Evolutionary conservation across 139 green algal genomes (phyloP).

Genomic region (Micractinium sp.): DNA sequence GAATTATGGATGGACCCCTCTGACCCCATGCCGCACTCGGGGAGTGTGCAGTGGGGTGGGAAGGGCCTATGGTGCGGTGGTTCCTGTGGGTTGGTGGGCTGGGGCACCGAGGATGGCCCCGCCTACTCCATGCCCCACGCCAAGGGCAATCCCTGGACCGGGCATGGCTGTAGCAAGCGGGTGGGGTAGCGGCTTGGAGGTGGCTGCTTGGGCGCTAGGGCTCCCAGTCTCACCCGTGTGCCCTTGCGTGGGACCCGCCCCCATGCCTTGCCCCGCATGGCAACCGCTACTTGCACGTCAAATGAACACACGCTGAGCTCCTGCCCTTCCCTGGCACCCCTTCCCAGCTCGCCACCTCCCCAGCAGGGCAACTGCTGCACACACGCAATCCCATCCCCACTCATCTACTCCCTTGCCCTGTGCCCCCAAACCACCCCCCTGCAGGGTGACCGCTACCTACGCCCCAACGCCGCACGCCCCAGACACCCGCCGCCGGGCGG

Average conservation of each 20-base stretch:
- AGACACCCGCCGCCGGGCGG: not conserved
- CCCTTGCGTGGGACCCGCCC: too few species aligned
- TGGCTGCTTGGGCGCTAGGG: too few species aligned
- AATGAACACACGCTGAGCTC: not conserved
- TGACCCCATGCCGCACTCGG: not conserved
- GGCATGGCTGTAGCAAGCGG: too few species aligned
- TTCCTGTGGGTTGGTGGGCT: too few species aligned
- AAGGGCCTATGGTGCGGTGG: too few species aligned
- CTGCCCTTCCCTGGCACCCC: not conserved
- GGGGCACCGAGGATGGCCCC: too few species aligned
- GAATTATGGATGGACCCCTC: not conserved
- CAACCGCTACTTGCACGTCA: not conserved
- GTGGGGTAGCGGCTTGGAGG: too few species aligned
- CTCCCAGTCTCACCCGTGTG: too few species aligned
- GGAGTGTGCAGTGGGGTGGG: too few species aligned
- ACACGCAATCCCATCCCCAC: not conserved
- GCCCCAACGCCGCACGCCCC: not conserved
- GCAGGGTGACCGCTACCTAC: constrained; percentile 30
- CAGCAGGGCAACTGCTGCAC: too few species aligned
- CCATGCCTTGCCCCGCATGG: not conserved
- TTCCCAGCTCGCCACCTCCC: not conserved
- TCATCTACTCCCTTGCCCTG: not conserved
- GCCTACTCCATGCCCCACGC: too few species aligned
- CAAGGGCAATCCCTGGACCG: too few species aligned
- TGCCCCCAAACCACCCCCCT: not conserved